Conservation (phyloP, 2,329 filamentous ascomycete species). For the Cladophialophora immunda region DNA sequence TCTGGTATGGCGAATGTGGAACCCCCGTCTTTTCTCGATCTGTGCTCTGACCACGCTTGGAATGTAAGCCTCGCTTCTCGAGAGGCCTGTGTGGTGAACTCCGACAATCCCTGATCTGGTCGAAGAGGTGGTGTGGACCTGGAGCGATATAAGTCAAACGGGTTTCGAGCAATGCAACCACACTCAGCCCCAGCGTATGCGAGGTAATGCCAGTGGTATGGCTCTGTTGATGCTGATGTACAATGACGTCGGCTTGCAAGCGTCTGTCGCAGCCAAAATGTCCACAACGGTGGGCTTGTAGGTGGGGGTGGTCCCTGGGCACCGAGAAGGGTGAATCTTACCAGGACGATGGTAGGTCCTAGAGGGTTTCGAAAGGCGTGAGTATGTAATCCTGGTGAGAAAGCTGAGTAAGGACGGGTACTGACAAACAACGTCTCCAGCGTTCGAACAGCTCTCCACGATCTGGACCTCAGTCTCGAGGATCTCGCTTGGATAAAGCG, state of each 20-base stretch:
- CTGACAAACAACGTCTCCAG: neutral
- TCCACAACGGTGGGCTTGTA: slow-evolving; percentile 2
- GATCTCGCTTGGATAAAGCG: slow-evolving; percentile 10
- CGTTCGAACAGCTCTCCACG: neutral
- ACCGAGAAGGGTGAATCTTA: slow-evolving; percentile 1
- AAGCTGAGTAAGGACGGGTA: slow-evolving; percentile 1
- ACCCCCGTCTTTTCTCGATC: neutral
- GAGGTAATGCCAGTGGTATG: neutral
- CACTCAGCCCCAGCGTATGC: neutral
- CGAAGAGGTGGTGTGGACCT: neutral
- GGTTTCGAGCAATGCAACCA: slow-evolving; percentile 3
- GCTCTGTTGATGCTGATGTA: neutral
- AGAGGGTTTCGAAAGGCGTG: neutral
- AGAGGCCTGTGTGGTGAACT: slow-evolving; percentile 3
- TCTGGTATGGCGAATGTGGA: neutral
- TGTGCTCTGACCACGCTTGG: neutral
- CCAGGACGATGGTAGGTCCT: neutral
- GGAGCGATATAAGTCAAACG: neutral
- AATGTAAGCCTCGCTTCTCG: neutral
- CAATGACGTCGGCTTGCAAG: slow-evolving; percentile 4
- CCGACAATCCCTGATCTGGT: slow-evolving; percentile 1
- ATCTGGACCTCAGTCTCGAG: neutral
- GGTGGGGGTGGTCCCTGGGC: slow-evolving; percentile 3
- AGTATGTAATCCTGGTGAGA: slow-evolving; percentile 7
- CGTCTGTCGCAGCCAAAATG: neutral